Evolutionary conservation across 495 filamentous ascomycete species (phyloP), one percentile per base, ranked within the genome.

Genomic region (Saxophila tyrrhenica): DNA sequence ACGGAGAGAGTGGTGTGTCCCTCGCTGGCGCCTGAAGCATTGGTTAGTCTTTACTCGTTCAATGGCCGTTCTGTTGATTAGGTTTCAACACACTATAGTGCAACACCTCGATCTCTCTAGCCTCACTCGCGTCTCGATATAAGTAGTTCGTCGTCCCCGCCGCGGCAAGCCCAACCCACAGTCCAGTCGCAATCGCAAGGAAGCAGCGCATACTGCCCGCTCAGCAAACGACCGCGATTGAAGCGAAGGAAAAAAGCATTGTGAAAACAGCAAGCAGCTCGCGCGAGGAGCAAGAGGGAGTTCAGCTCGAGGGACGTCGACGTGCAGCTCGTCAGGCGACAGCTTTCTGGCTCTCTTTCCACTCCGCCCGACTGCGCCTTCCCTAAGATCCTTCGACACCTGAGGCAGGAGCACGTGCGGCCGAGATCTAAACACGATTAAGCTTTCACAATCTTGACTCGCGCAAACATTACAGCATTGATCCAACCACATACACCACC

Each of bases 1-100:
- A 69, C 50, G 38, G 46, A 56, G 56, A 69, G 64, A 1, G 50
- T 63, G 20, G 62, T 60, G 52, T 64, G 59, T n/a, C 63, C 65
- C n/a, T 38, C 7, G 29, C 29, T 35, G 29, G 29, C 29, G 29
- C 29, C 29, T 35, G 13, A 7, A 35, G 29, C 29, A 35, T 35
- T 35, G 29, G 13, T 5, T 35, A 35, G 5, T 35, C 29, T 5
- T 35, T 35, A 13, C 13, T 7, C 29, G 20, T 22, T 24, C 52
- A 16, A 25, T 44, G 21, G 55, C 51, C 55, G 25, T 0, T 54
- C 29, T 13, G 50, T 25, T 25, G 17, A 38, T 58, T 45, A 59
- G 50, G 44, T 52, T 41, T 3, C 5, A 19, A 44, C 53, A 20
- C 50, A 55, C 53, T 50, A 38, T 55, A 50, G n/a, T 49, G 25